Evolutionary conservation across 495 filamentous ascomycete genomes (phyloP).

Genomic region (Coniosporium apollinis): DNA sequence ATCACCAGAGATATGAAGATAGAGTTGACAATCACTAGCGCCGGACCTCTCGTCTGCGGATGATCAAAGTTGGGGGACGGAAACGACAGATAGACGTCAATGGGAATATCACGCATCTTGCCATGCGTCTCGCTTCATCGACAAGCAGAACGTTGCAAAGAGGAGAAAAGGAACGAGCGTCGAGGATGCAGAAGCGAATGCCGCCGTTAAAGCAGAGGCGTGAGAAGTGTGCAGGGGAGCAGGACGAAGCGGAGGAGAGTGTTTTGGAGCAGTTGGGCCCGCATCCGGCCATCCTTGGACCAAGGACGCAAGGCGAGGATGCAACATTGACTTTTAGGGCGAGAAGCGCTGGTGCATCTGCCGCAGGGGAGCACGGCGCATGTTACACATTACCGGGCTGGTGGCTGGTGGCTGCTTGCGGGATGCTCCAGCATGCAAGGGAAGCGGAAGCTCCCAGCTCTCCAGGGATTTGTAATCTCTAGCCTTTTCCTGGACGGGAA

Average conservation of each 20-base stretch:
- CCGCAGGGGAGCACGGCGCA: too few relatives aligned
- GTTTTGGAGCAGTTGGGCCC: too few relatives aligned
- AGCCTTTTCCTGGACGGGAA: too few relatives aligned
- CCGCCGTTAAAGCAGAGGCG: neutral
- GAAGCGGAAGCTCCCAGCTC: too few relatives aligned
- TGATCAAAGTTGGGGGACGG: slow-evolving; percentile 17
- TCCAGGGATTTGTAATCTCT: too few relatives aligned
- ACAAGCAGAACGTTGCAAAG: neutral
- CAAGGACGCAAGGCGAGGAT: too few relatives aligned
- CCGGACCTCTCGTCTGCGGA: slow-evolving; percentile 14
- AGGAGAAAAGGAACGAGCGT: neutral
- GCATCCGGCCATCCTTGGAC: too few relatives aligned
- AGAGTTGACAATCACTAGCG: slow-evolving; percentile 16
- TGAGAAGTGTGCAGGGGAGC: neutral
- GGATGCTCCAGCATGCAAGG: too few relatives aligned
- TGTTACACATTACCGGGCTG: too few relatives aligned
- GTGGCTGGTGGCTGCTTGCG: too few relatives aligned
- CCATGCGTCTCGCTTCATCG: neutral
- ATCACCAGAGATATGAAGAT: slow-evolving; percentile 17
- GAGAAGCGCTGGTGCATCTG: too few relatives aligned
- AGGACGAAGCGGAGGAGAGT: neutral
- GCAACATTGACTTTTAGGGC: too few relatives aligned
- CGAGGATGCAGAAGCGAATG: neutral
- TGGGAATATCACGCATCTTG: slow-evolving; percentile 17
- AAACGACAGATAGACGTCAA: slow-evolving; percentile 11